These are phyloP conservation scores for Fusarium sp. DNA, from an alignment of 2,329 filamentous ascomycete genomes.

Conservation along the genomic window DNA sequence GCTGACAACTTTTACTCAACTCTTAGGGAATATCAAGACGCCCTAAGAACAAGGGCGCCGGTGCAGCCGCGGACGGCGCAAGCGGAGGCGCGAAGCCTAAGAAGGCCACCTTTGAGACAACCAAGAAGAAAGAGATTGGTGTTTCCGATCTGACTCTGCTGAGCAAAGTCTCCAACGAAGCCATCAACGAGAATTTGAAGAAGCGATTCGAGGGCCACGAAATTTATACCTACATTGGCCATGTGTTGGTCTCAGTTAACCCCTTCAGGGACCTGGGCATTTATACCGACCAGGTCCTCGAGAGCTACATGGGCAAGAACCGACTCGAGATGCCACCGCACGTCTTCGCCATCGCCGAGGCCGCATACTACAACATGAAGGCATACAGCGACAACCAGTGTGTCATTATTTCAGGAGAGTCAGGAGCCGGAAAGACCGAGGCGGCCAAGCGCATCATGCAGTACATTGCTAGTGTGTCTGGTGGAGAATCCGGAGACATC, in stretches of 20 bases:
- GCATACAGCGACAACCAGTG: slow-evolving; percentile 99
- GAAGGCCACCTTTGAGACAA: slow-evolving; percentile 94
- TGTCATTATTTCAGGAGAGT: slow-evolving; percentile 99
- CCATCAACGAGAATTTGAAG: slow-evolving; percentile 99
- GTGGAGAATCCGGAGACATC: slow-evolving; percentile 84
- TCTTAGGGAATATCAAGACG: slow-evolving; percentile 53
- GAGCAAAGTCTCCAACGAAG: slow-evolving; percentile 98
- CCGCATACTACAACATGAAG: slow-evolving; percentile 99
- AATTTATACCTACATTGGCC: slow-evolving; percentile 99
- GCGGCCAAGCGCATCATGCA: slow-evolving; percentile 99
- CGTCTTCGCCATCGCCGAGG: slow-evolving; percentile 97
- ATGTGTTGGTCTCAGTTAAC: slow-evolving; percentile 99
- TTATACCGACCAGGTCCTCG: slow-evolving; percentile 93
- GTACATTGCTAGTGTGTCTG: slow-evolving; percentile 97
- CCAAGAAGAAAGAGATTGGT: slow-evolving; percentile 99
- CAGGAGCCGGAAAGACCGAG: slow-evolving; percentile 97
- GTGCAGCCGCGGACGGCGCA: slow-evolving; percentile 52
- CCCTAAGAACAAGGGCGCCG: slow-evolving; percentile 53
- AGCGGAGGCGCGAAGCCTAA: slow-evolving; percentile 74
- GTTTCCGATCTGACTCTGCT: slow-evolving; percentile 97
- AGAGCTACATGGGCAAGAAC: slow-evolving; percentile 97
- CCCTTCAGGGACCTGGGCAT: slow-evolving; percentile 97
- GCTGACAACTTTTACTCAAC: slow-evolving; percentile 21
- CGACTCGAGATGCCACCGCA: slow-evolving; percentile 93
- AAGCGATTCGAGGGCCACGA: slow-evolving; percentile 97